Conservation (phyloP, 1,284 basidiomycete genomes). For the Malassezia dermatis region DNA sequence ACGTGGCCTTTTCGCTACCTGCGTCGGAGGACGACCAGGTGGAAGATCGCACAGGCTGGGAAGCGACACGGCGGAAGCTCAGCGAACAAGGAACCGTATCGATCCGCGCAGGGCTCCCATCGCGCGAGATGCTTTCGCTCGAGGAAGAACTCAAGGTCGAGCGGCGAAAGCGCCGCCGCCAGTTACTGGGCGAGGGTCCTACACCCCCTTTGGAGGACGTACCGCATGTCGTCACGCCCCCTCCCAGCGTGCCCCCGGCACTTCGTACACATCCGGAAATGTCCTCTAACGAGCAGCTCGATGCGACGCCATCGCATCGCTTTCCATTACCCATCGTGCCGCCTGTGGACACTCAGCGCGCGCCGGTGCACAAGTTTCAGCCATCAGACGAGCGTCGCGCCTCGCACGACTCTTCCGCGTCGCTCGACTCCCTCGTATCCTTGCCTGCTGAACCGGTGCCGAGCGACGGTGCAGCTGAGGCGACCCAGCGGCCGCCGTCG, state of each 20-base stretch:
- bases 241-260: not conserved
- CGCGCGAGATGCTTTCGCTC: not conserved
- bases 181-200: not conserved
- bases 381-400: not conserved
- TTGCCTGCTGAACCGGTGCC: not conserved
- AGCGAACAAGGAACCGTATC: not conserved
- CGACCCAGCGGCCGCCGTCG: not conserved
- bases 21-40: not conserved
- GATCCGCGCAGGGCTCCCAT: not conserved
- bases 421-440: not conserved
- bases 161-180: not conserved
- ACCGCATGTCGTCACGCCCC: not conserved
- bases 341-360: not conserved
- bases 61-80: not conserved
- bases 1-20: not conserved
- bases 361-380: not conserved
- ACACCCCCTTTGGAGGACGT: not conserved
- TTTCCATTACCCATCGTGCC: not conserved
- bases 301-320: not conserved
- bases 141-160: not conserved
- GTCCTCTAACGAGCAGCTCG: not conserved
- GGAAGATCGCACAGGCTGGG: slow-evolving; percentile 5
- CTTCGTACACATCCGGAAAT: not conserved
- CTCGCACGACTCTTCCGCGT: not conserved
- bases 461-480: not conserved